Conservation (phyloP, 2,329 filamentous ascomycete species). For the Ascochyta koolunga region DNA sequence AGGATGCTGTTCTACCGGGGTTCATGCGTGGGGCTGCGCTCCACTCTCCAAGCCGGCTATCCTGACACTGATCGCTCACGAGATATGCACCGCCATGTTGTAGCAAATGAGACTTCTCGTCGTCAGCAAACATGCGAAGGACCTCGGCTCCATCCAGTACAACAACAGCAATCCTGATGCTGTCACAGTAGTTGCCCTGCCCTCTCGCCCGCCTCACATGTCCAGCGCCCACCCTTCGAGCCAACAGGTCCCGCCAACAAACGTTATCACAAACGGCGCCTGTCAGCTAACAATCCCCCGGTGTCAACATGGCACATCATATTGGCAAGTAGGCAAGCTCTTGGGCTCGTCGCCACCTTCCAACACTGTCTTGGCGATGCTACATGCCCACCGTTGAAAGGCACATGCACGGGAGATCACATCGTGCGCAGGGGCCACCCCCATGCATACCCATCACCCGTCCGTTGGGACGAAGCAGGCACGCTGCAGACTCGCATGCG, state of each 20-base stretch:
- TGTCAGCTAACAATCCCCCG: not conserved
- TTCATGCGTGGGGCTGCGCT: slow-evolving; percentile 12
- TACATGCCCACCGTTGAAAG: slow-evolving; percentile 9
- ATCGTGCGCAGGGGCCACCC: not conserved
- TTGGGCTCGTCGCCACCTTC: slow-evolving; percentile 10
- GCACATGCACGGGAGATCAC: slow-evolving; percentile 15
- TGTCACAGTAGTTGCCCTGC: not conserved
- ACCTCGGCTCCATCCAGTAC: slow-evolving; percentile 2
- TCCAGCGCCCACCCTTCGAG: not conserved
- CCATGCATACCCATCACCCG: slow-evolving; percentile 5
- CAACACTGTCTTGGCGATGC: slow-evolving; percentile 10
- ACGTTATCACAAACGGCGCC: not conserved
- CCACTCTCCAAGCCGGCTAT: slow-evolving; percentile 10
- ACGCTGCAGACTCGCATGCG: slow-evolving; percentile 6
- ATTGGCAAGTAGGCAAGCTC: not conserved
- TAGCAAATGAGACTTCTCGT: slow-evolving; percentile 6
- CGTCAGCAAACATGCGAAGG: not conserved
- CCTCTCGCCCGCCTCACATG: slow-evolving; percentile 5
- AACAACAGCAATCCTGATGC: not conserved
- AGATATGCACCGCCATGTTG: slow-evolving; percentile 5
- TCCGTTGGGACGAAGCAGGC: not conserved
- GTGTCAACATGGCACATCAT: slow-evolving; percentile 4
- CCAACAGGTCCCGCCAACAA: not conserved
- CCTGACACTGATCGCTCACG: slow-evolving; percentile 10
- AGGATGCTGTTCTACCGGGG: slow-evolving; percentile 13